Base-by-base conservation (phyloP, 352 stramenopile species). In the Halophytophthora batemanensis region DNA sequence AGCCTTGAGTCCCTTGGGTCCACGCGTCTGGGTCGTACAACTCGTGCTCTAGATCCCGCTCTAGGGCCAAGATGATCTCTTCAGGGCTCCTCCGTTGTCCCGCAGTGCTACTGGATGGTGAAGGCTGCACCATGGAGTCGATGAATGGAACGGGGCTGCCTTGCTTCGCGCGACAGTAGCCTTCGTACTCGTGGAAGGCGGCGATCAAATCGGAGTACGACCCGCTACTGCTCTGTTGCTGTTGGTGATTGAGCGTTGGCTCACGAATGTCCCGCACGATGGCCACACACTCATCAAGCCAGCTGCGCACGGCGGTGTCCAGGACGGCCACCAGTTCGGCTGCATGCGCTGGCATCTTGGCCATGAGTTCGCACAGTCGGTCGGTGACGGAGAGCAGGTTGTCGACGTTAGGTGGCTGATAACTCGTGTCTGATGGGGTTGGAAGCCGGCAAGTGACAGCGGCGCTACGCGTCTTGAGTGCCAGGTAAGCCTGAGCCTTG, bases 191-290 rank as follows among this genome's bases (percentile, higher is more conserved):
- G 47, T 92, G 79, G 45, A 86, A 90, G 37, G 71, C 55, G 0
- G 64, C 50, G 35, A 79, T 59, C 6, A 93, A 50, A 34, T 91
- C 81, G 13, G 65, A 73, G 38, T 76, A 84, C 3, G 68, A 70
- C 25, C 82, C 65, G 42, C 69, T 85, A 33, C 61, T 64, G 18
- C 25, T 53, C 57, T 87, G 72, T 17, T 82, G 54, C 39, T 83
- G 71, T 10, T 74, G 62, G 44, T 90, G 68, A 38, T 93, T 93
- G 11, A 88, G 59, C 17, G 78, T 90, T 13, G 64, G 66, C 28
- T 92, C 77, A n/a, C 78, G 72, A 43, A 92, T 90, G 44, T 89
- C 82, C 21, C 81, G 86, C 28, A 77, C 81, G 31, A 93, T 90
- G 4, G 57, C 56, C 0, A 69, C 53, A 40, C 81, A 90, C 38